Base-by-base conservation (phyloP, 2,329 filamentous ascomycete species). In the Fusarium albidum region DNA sequence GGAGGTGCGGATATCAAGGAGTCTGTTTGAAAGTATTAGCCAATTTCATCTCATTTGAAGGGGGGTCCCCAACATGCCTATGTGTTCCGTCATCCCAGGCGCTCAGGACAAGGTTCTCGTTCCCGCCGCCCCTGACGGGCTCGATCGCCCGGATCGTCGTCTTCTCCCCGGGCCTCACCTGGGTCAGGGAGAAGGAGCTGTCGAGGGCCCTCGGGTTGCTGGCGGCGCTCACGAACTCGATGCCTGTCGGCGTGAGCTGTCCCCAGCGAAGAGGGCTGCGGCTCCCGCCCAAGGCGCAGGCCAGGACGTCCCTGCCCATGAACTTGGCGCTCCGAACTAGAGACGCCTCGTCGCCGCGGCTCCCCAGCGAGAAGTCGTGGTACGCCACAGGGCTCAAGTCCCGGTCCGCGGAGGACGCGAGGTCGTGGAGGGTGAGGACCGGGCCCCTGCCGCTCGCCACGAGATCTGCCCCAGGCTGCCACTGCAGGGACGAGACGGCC, bases 11-110 rank as follows among this genome's bases (percentile, higher is more conserved):
- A 82, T 62, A 55, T 85, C 82, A 50, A 77, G 73, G 2, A 84
- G 76, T 18, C 72, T 76, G 37, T 13, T 14, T 3, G 4, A 13
- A n/a, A 9, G n/a, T 13, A 25, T 57, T 29, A 60, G 59, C 7
- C 26, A 9, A 7, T 14, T 13, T n/a, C 9, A n/a, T 9, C 5
- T 2, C 8, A 34, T 13, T 8, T 25, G 3, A n/a, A 6, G 18
- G 17, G 18, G 41, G 12, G 31, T 7, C n/a, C n/a, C n/a, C 13
- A 37, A 55, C 67, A 47, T 52, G 69, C 65, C 77, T 74, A 46
- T 77, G 75, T 1, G 77, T 81, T 9, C 81, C 81, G 47, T 84
- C 80, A 35, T 79, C 76, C 81, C 82, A 84, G 4, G 80, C 75
- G 48, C 76, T 81, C 11, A 85, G 72, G 7, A 84, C 62, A 3